These are phyloP conservation scores for Fraxinus sp. DNA, from an alignment of 305 asterid genomes.

Conservation along the genomic window DNA sequence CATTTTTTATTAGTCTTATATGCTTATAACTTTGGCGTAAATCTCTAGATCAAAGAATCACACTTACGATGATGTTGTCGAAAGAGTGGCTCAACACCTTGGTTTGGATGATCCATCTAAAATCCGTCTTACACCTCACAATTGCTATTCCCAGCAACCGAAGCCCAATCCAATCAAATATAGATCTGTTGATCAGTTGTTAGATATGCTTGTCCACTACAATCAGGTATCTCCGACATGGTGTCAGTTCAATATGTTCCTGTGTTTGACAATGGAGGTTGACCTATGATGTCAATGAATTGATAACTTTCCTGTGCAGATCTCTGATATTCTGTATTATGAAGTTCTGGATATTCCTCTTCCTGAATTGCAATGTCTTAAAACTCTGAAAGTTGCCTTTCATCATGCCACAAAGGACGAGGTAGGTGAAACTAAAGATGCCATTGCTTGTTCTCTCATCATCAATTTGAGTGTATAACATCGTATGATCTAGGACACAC, in stretches of 20 bases:
- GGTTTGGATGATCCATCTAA: slow-evolving; percentile 44
- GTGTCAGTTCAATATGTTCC: background rate
- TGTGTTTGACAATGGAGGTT: background rate
- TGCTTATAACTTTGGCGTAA: background rate
- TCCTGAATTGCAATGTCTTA: slow-evolving; percentile 77
- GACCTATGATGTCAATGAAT: slow-evolving; percentile 17
- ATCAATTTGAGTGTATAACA: background rate
- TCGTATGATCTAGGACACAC: slow-evolving; percentile 8
- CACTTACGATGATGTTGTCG: slow-evolving; percentile 44
- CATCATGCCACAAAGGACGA: slow-evolving; percentile 71
- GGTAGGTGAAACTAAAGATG: slow-evolving; percentile 35
- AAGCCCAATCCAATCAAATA: slow-evolving; percentile 56
- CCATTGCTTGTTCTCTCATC: slow-evolving; percentile 5
- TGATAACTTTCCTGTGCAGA: slow-evolving; percentile 33
- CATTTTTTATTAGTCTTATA: background rate
- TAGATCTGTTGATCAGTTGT: slow-evolving; percentile 36
- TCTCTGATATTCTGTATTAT: slow-evolving; percentile 66
- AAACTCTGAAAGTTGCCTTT: slow-evolving; percentile 70
- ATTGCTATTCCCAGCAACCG: slow-evolving; percentile 71
- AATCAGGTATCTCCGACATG: slow-evolving; percentile 35
- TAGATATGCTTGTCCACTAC: slow-evolving; percentile 48
- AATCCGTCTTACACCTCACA: slow-evolving; percentile 51
- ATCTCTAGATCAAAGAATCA: slow-evolving; percentile 39
- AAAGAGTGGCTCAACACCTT: slow-evolving; percentile 35
- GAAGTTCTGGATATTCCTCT: slow-evolving; percentile 82